Percentiles rank a stretch among this genome's conserved stretches.
Conservation (phyloP, 495 filamentous ascomycete genomes). For the Oleoguttula mirabilis region DNA sequence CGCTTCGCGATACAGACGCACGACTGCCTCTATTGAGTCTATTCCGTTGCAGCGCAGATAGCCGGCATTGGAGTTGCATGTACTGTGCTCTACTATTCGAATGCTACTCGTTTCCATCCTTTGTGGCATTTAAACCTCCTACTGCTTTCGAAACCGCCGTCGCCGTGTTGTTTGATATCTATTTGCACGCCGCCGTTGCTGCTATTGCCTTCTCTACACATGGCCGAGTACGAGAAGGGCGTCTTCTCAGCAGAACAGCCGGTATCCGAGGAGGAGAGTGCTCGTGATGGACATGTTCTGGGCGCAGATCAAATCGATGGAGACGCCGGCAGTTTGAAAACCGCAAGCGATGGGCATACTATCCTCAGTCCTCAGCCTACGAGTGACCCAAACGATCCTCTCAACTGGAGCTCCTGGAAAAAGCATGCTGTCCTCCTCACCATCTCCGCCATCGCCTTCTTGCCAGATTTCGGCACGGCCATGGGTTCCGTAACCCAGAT, state of each 20-base stretch:
- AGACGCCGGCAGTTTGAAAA: constrained; percentile 7
- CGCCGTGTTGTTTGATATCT: not conserved
- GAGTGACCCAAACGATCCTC: constrained; percentile 13
- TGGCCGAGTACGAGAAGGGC: not conserved
- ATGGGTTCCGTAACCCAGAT: constrained; percentile 1
- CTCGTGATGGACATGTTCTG: constrained; percentile 11
- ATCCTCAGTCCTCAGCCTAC: constrained; percentile 15
- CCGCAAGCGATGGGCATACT: constrained; percentile 11
- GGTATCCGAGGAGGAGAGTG: not conserved
- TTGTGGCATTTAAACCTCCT: not conserved
- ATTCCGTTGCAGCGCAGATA: no score
- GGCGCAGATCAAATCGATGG: constrained; percentile 1
- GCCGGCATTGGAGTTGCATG: not conserved
- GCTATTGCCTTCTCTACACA: not conserved
- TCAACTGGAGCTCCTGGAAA: constrained; percentile 11
- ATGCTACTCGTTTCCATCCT: not conserved
- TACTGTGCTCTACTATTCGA: not conserved
- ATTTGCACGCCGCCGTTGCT: not conserved
- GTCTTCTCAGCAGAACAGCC: not conserved
- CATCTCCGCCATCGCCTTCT: constrained; percentile 12
- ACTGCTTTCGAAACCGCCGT: not conserved
- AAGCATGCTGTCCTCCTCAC: constrained; percentile 11
- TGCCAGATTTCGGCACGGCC: constrained; percentile 3
- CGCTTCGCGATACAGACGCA: no score
- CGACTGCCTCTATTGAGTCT: no score